phyloP scores from a whole-genome alignment of 2,329 filamentous ascomycete species.

The Hymenoscyphus linearis region DNA sequence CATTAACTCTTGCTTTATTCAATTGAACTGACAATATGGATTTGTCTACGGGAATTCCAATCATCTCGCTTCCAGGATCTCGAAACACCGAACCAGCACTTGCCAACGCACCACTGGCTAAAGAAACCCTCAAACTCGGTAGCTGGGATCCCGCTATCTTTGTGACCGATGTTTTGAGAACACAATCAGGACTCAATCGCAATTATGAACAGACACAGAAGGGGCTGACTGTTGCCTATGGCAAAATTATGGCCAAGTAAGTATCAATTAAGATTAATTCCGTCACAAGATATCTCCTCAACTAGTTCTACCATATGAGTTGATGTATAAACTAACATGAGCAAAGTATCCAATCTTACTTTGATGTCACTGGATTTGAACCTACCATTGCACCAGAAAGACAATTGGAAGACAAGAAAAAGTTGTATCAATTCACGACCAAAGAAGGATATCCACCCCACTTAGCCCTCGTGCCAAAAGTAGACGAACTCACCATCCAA shows the following conservation, averaged over 20 bases:
- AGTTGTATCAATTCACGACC: neutral
- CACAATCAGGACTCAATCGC: neutral
- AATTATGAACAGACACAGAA: neutral
- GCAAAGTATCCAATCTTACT: slow-evolving; percentile 3
- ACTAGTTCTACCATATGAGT: neutral
- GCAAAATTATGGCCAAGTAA: neutral
- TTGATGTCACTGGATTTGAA: slow-evolving; percentile 4
- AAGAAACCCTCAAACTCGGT: neutral
- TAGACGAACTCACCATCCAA: neutral
- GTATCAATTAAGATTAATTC: neutral
- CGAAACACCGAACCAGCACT: neutral
- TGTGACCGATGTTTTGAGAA: neutral
- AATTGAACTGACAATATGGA: neutral
- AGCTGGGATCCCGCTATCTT: neutral
- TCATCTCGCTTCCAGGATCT: neutral
- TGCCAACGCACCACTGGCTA: neutral
- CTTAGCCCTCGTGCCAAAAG: neutral
- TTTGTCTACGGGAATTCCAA: neutral
- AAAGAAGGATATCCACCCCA: slow-evolving; percentile 1
- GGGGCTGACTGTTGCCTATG: neutral
- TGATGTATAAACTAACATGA: neutral
- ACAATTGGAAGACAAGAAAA: neutral
- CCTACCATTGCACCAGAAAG: neutral
- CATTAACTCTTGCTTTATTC: neutral
- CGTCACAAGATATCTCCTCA: neutral